Percentiles rank a stretch among this genome's conserved stretches.
These are phyloP conservation scores for Populus nigra DNA, from an alignment of 345 rosid genomes.

Conservation along the genomic window DNA sequence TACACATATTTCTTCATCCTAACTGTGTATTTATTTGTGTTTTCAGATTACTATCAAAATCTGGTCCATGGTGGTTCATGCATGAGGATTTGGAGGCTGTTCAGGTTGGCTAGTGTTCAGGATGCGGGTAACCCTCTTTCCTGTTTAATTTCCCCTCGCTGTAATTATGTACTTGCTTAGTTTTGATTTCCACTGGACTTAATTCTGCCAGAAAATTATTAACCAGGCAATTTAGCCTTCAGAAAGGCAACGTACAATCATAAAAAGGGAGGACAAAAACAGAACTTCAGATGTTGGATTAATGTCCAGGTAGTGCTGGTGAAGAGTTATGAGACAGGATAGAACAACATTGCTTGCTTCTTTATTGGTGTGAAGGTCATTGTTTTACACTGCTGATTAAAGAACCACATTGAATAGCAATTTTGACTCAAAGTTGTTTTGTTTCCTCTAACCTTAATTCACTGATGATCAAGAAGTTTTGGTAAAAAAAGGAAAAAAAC, in stretches of 20 bases:
- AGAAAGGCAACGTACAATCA: background rate
- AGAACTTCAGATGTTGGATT: background rate
- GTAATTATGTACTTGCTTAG: background rate
- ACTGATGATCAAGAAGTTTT: background rate
- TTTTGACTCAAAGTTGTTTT: no score
- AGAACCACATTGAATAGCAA: no score
- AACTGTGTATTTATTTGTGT: slow-evolving; percentile 11
- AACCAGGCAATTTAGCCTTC: background rate
- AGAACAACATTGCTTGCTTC: background rate
- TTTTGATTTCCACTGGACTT: background rate
- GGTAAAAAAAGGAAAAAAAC: background rate
- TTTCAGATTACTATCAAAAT: slow-evolving; percentile 55
- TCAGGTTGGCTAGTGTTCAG: slow-evolving; percentile 29
- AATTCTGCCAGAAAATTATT: background rate
- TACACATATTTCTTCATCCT: background rate
- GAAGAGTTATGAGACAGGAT: background rate
- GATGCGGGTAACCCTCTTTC: background rate
- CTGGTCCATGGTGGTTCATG: slow-evolving; percentile 98
- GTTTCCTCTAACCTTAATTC: no score
- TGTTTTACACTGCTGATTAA: no score
- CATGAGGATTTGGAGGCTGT: slow-evolving; percentile 43
- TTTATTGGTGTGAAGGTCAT: no score
- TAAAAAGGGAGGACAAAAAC: no score
- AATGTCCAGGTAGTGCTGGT: background rate
- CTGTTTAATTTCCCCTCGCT: background rate